Percentiles rank a stretch among this genome's conserved stretches.
Evolutionary conservation across 495 filamentous ascomycete genomes (phyloP).

Genomic region (Annulohypoxylon stygium): DNA sequence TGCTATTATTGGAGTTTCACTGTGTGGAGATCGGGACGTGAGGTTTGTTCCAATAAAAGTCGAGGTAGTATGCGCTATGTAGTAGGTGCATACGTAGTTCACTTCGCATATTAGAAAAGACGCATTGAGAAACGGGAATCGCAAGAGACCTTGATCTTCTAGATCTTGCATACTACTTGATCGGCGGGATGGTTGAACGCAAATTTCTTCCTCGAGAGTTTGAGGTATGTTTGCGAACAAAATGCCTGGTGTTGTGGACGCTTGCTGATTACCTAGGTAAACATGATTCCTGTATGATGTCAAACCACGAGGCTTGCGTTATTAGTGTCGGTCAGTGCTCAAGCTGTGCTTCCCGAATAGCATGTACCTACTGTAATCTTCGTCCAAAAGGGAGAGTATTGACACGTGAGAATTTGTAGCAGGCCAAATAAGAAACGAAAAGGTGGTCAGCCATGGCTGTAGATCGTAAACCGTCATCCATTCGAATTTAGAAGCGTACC

Average conservation of each 20-base stretch:
- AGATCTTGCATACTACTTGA: slow-evolving; percentile 45
- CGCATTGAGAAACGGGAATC: slow-evolving; percentile 17
- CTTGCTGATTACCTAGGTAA: slow-evolving; percentile 5
- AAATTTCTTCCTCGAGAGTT: slow-evolving; percentile 14
- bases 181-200: slow-evolving; percentile 22
- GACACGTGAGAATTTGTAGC: slow-evolving; percentile 25
- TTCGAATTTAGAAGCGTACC: slow-evolving; percentile 9
- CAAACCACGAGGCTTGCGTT: slow-evolving; percentile 34
- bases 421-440: background rate
- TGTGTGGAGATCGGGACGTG: slow-evolving; percentile 31
- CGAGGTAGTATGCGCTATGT: background rate
- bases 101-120: slow-evolving; percentile 11
- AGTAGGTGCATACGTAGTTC: slow-evolving; percentile 9
- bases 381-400: slow-evolving; percentile 9
- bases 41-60: background rate
- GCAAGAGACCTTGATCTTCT: slow-evolving; percentile 31
- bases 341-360: slow-evolving; percentile 6
- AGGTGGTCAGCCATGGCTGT: slow-evolving; percentile 17
- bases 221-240: background rate
- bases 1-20: slow-evolving; percentile 27
- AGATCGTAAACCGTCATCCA: background rate
- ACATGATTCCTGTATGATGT: slow-evolving; percentile 35
- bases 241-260: slow-evolving; percentile 15
- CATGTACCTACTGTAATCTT: slow-evolving; percentile 1
- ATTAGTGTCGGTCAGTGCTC: slow-evolving; percentile 8